Evolutionary conservation across 2,329 filamentous ascomycete genomes (phyloP).

Genomic region (Lecanoromycetidae sp.): DNA sequence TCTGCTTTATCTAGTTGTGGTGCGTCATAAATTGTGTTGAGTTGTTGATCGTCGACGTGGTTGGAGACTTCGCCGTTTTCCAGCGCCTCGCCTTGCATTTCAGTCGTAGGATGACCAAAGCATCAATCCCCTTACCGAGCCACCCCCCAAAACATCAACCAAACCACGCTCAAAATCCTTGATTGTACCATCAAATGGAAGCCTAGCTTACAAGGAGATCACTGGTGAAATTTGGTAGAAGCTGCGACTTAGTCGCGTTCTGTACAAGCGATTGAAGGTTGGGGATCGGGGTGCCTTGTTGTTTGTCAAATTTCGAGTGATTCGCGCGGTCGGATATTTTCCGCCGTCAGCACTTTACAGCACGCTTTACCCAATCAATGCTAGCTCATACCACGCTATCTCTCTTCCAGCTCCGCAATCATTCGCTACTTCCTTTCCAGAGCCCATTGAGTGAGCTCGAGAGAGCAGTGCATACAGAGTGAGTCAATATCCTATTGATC

Average conservation of each 20-base stretch:
- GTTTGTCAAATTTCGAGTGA: slow-evolving; percentile 13
- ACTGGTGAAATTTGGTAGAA: slow-evolving; percentile 12
- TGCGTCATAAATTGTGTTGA: slow-evolving; percentile 5
- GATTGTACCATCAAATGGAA: slow-evolving; percentile 14
- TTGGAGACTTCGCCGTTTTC: slow-evolving; percentile 13
- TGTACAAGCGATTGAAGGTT: slow-evolving; percentile 11
- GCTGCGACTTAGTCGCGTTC: slow-evolving; percentile 3
- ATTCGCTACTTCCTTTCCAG: background rate
- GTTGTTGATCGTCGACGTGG: slow-evolving; percentile 9
- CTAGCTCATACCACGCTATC: background rate
- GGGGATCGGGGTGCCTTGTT: slow-evolving; percentile 7
- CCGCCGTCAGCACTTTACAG: slow-evolving; percentile 4
- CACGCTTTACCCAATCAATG: slow-evolving; percentile 6
- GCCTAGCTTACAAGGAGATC: slow-evolving; percentile 7
- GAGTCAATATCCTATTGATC: background rate
- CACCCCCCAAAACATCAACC: slow-evolving; percentile 15
- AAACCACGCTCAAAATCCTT: slow-evolving; percentile 9
- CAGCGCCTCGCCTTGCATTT: slow-evolving; percentile 18
- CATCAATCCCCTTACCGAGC: slow-evolving; percentile 8
- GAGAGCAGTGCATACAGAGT: background rate
- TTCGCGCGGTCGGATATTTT: slow-evolving; percentile 9
- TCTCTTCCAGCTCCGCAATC: background rate
- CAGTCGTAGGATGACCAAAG: slow-evolving; percentile 12
- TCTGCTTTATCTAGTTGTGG: slow-evolving; percentile 1
- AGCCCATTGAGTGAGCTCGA: background rate